Evolutionary conservation across 1,284 basidiomycete species (phyloP).

Genomic region (Psilocybe mexicana): DNA sequence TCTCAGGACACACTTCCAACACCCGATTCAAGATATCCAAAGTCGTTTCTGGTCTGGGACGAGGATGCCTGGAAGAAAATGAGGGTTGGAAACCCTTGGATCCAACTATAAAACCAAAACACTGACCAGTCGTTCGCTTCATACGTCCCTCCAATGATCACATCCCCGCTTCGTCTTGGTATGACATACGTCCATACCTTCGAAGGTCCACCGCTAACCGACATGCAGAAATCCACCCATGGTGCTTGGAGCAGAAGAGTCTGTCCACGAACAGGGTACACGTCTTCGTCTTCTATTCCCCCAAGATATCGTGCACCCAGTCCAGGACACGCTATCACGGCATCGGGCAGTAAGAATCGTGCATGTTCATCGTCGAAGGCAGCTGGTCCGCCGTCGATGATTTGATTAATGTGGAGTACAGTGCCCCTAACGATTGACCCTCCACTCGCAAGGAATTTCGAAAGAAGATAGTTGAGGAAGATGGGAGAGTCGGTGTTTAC

Average conservation of each 20-base stretch:
- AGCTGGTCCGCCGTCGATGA: slow-evolving; percentile 56
- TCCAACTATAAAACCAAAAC: background rate
- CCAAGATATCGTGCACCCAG: slow-evolving; percentile 72
- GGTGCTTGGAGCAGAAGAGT: slow-evolving; percentile 81
- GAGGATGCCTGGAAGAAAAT: slow-evolving; percentile 21
- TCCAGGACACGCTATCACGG: slow-evolving; percentile 66
- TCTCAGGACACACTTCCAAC: slow-evolving; percentile 63
- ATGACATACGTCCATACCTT: slow-evolving; percentile 65
- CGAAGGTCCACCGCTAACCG: slow-evolving; percentile 39
- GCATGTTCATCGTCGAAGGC: slow-evolving; percentile 31
- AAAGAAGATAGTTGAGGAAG: slow-evolving; percentile 68
- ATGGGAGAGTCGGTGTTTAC: slow-evolving; percentile 67
- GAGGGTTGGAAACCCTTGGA: background rate
- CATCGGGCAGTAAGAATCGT: slow-evolving; percentile 34
- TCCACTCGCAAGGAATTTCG: slow-evolving; percentile 59
- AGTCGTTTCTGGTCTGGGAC: slow-evolving; percentile 60
- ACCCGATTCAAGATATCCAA: slow-evolving; percentile 58
- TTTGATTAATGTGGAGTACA: slow-evolving; percentile 65
- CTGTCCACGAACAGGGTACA: slow-evolving; percentile 86
- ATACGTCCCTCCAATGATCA: slow-evolving; percentile 68
- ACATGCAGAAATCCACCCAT: slow-evolving; percentile 62
- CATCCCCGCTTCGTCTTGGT: slow-evolving; percentile 70
- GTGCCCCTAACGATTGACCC: slow-evolving; percentile 56
- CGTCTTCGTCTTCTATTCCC: slow-evolving; percentile 74
- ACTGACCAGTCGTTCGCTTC: slow-evolving; percentile 60